Base-by-base conservation (phyloP, 1,139 yeast genomes). In the Arxiozyma heterogenica region DNA sequence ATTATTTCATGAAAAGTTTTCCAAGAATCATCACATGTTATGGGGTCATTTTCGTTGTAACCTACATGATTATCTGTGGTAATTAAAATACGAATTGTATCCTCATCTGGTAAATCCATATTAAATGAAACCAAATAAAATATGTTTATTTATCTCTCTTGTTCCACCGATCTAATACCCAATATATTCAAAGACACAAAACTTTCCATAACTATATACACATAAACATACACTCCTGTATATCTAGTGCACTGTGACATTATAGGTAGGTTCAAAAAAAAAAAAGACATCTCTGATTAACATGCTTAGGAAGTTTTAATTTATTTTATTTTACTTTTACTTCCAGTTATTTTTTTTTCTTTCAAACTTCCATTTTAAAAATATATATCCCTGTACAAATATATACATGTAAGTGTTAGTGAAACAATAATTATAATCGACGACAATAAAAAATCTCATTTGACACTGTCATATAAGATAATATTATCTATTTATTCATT, bases 11-110 rank as follows among this genome's bases (percentile, higher is more conserved):
- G 82, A 65, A 93, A 93, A 0, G 96, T 87, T 53, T 71, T 77
- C 84, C 95, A 86, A 1, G 96, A 81, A 66, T 93, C 99, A 62
- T 87, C 86, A 1, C 97, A 96, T 34, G 95, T 77, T 12, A 93
- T 83, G 0, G 96, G 93, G 66, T 93, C 98, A 47, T 80, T 79
- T 66, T 93, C 98, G 57, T 83, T 82, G 66, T 84, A 91, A 1
- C 99, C 99, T 38, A 93, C 96, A 75, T 93, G 99, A 67, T 93
- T 93, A 65, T 93, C 99, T 1, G 98, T 90, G 1, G 98, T 90
- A 22, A 93, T 71, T 43, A 93, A 79, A 23, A 93, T 79, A 47
- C 88, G 72, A 20, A 91, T 80, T 0, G 96, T 88, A 66, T 85
- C 78, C 20, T 71, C 74, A 21, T 61, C 67, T 7, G 71, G 70